Evolutionary conservation across 305 asterid genomes (phyloP).

Genomic region (Caryopteris hybrid): DNA sequence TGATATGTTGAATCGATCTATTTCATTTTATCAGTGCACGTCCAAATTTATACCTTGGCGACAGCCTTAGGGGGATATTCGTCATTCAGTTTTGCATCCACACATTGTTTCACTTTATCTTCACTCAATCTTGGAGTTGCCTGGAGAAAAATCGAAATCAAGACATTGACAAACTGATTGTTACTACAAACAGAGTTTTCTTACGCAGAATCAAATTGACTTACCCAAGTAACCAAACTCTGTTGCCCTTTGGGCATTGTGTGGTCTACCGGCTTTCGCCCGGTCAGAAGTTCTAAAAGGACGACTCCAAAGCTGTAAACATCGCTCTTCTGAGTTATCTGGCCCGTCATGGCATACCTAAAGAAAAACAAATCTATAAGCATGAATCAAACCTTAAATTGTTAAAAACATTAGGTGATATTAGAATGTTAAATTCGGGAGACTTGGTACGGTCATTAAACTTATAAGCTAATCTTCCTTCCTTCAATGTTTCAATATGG

Average conservation of each 20-base stretch:
- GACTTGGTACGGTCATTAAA: no score
- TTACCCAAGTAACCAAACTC: conserved; percentile 73
- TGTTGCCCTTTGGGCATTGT: conserved; percentile 84
- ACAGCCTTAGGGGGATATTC: conserved; percentile 84
- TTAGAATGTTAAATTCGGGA: background rate
- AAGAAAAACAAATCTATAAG: conserved; percentile 2
- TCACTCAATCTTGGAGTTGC: conserved; percentile 95
- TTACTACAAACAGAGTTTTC: background rate
- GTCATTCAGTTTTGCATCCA: conserved; percentile 71
- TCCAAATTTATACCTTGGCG: conserved; percentile 50
- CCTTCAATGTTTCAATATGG: no score
- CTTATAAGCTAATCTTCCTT: no score
- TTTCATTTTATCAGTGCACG: background rate
- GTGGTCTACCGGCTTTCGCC: conserved; percentile 78
- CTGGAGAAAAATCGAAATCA: conserved; percentile 26
- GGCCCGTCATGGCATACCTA: conserved; percentile 85
- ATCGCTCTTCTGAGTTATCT: conserved; percentile 71
- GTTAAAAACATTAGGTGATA: background rate
- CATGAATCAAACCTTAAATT: background rate
- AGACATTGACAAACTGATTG: background rate
- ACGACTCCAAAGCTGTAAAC: conserved; percentile 77
- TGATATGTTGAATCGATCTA: background rate
- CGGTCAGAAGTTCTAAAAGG: conserved; percentile 66
- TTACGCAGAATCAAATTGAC: conserved; percentile 62
- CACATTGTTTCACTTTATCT: conserved; percentile 92